Percentiles rank a stretch among this genome's conserved stretches.
These are phyloP conservation scores for Tolypocladium album DNA, from an alignment of 2,329 filamentous ascomycete species.

Conservation along the genomic window DNA sequence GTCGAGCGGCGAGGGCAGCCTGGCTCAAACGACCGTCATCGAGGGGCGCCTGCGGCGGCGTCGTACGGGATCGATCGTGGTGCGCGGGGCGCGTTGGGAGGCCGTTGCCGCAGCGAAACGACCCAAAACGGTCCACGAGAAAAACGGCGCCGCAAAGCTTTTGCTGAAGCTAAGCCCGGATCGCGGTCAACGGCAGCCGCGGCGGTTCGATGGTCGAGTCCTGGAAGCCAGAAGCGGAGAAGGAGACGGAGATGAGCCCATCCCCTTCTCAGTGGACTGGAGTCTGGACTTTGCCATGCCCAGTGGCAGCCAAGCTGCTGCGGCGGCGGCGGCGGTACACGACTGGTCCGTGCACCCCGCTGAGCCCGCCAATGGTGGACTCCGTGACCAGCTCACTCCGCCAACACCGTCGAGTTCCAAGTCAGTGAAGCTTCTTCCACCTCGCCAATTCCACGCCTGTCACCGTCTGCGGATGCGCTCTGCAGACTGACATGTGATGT, in stretches of 20 bases:
- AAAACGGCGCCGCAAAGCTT: background rate
- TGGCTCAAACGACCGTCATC: slow-evolving; percentile 16
- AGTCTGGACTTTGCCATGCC: background rate
- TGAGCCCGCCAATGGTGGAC: background rate
- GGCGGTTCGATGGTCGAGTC: background rate
- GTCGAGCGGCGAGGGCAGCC: slow-evolving; percentile 12
- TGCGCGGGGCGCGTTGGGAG: background rate
- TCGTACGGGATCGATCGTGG: background rate
- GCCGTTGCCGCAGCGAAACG: background rate
- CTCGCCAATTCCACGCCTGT: background rate
- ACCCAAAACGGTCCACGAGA: background rate
- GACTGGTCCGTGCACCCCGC: slow-evolving; percentile 3
- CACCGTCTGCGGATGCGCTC: slow-evolving; percentile 1
- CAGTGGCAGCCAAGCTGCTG: background rate
- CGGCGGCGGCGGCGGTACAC: background rate
- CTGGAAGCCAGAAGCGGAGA: background rate
- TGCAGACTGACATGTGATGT: slow-evolving; percentile 17
- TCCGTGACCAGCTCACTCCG: background rate
- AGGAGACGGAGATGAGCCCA: background rate
- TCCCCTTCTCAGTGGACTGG: background rate
- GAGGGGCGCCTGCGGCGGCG: slow-evolving; percentile 2
- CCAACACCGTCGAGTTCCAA: background rate
- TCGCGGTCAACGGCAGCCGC: background rate
- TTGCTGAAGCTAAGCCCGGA: background rate
- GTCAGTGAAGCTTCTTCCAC: background rate